Evolutionary conservation across 768 basidiomycete genomes (phyloP).

Genomic region (Phaeolepiota aurea): DNA sequence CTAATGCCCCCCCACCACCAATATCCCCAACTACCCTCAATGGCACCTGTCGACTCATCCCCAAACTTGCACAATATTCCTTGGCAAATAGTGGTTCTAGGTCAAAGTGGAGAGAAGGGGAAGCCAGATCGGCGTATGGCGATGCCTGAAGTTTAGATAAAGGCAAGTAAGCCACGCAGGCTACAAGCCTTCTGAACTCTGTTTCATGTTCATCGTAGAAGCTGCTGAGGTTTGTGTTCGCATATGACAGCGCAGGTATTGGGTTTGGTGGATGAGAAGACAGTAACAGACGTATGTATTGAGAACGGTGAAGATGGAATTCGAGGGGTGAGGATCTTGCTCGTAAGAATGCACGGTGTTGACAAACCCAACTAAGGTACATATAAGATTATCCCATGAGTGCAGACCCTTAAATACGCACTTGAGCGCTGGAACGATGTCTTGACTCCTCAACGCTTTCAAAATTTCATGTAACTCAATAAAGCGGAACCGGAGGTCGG

Average conservation of each 20-base stretch:
- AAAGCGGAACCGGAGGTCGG: slow-evolving; percentile 47
- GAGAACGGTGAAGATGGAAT: slow-evolving; percentile 85
- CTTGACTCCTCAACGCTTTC: slow-evolving; percentile 51
- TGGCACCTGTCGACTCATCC: slow-evolving; percentile 85
- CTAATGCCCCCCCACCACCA: slow-evolving; percentile 85
- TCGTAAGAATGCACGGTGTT: slow-evolving; percentile 57
- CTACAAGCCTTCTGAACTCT: slow-evolving; percentile 66
- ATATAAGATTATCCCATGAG: slow-evolving; percentile 2
- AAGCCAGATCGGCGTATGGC: slow-evolving; percentile 69
- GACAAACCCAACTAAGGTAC: slow-evolving; percentile 65
- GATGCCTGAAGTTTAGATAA: slow-evolving; percentile 54
- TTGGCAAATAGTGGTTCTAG: slow-evolving; percentile 79
- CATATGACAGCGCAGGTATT: slow-evolving; percentile 64
- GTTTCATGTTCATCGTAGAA: slow-evolving; percentile 54
- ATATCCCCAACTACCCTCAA: slow-evolving; percentile 87
- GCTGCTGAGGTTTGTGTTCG: slow-evolving; percentile 51
- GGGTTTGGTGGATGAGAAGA: slow-evolving; percentile 51
- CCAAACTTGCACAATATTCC: slow-evolving; percentile 82
- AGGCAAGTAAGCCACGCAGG: slow-evolving; percentile 66
- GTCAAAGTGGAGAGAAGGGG: slow-evolving; percentile 64
- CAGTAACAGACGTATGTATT: slow-evolving; percentile 76
- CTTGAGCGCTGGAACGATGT: slow-evolving; percentile 75
- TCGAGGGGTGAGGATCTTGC: slow-evolving; percentile 74
- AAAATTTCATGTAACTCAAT: slow-evolving; percentile 67
- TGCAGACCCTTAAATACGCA: slow-evolving; percentile 19